A percentile compares a stretch with the other conserved stretches of the same genome.
Conservation (phyloP, 2,329 filamentous ascomycete genomes). For the Coniochaeta prunicola region DNA sequence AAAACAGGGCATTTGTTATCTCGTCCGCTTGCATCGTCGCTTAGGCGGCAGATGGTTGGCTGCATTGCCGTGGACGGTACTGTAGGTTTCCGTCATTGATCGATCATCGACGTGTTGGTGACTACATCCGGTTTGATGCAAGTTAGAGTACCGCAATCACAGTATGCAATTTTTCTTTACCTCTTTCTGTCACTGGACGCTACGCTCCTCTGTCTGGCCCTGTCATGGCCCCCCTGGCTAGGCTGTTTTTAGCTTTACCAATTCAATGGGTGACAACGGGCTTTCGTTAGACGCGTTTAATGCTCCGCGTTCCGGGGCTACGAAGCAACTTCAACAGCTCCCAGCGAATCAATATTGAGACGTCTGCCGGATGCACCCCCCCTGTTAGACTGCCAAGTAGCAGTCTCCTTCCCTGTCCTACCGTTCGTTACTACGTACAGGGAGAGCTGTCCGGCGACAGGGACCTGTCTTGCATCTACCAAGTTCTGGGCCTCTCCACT, state of each 20-base stretch:
- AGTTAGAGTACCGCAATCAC: background rate
- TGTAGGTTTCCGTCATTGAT: slow-evolving; percentile 1
- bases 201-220: background rate
- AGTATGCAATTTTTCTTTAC: too few relatives aligned
- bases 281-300: background rate
- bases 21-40: background rate
- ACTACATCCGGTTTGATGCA: background rate
- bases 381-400: background rate
- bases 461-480: background rate
- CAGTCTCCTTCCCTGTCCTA: background rate
- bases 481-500: background rate
- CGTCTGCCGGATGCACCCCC: background rate
- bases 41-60: background rate
- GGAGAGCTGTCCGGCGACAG: background rate
- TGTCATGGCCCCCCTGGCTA: background rate
- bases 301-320: background rate
- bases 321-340: background rate
- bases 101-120: background rate
- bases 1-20: background rate
- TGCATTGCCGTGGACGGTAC: background rate
- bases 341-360: background rate
- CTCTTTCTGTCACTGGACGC: background rate
- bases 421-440: too few relatives aligned
- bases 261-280: background rate
- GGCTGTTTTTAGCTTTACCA: background rate